These are phyloP conservation scores for Xylariaceae sp. DNA, from an alignment of 2,329 filamentous ascomycete species.

Conservation along the genomic window DNA sequence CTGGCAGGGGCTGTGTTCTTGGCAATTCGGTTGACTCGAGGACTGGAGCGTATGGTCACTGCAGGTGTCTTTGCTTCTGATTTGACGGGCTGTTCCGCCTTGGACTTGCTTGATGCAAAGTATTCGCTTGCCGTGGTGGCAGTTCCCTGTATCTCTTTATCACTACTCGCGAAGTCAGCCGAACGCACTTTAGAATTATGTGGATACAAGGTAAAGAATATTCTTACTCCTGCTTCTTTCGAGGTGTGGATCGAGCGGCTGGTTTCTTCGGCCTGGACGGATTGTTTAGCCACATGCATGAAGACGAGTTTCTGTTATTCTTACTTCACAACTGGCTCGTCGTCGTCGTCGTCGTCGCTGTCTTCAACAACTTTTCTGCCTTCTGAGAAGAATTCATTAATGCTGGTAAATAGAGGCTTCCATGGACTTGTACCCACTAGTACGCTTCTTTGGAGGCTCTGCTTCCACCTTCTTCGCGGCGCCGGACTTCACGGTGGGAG, in stretches of 20 bases:
- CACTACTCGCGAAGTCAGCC: conserved; percentile 29
- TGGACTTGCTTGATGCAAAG: conserved; percentile 49
- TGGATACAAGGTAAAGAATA: not conserved
- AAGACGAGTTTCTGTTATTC: conserved; percentile 21
- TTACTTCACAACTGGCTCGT: conserved; percentile 48
- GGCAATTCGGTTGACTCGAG: conserved; percentile 42
- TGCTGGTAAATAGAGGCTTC: not conserved
- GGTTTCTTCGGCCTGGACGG: conserved; percentile 51
- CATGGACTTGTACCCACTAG: conserved; percentile 38
- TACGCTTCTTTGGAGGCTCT: conserved; percentile 42
- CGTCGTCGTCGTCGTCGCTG: conserved; percentile 65
- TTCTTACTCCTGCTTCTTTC: conserved; percentile 53
- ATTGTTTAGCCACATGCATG: conserved; percentile 17
- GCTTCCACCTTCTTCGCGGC: conserved; percentile 44
- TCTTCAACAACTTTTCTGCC: conserved; percentile 72
- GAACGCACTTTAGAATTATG: not conserved
- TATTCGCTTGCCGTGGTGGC: conserved; percentile 55
- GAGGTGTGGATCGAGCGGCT: conserved; percentile 44
- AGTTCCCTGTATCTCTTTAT: conserved; percentile 44
- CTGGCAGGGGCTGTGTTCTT: conserved; percentile 28
- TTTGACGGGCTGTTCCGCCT: conserved; percentile 41
- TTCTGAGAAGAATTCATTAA: conserved; percentile 33
- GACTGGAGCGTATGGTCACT: conserved; percentile 49
- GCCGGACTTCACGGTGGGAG: conserved; percentile 48
- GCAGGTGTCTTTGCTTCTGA: conserved; percentile 39